Evolutionary conservation across 331 rosid species (phyloP).

Genomic region (Cucumis variabilis): DNA sequence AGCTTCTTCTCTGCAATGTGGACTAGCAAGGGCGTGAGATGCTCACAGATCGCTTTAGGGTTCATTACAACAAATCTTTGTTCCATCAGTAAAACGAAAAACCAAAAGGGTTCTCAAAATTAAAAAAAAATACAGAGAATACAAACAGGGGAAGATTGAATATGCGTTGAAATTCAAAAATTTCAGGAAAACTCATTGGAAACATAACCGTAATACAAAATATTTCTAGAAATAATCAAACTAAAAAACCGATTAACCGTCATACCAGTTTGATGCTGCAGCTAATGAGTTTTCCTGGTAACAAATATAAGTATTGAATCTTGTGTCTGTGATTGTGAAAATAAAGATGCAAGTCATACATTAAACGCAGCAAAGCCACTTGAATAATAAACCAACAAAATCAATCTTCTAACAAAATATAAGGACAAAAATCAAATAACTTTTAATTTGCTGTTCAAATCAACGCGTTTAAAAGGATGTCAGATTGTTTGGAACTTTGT

Average conservation of each 20-base stretch:
- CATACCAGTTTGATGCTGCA: too few relatives aligned
- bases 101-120: neutral
- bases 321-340: neutral
- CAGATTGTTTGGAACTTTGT: neutral
- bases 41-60: slow-evolving; percentile 2
- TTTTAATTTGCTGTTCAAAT: neutral
- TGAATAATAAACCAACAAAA: neutral
- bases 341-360: neutral
- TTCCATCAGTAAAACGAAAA: slow-evolving; percentile 10
- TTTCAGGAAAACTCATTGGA: too few relatives aligned
- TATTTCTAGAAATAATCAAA: too few relatives aligned
- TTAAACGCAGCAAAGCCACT: neutral
- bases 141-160: neutral
- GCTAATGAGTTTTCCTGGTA: too few relatives aligned
- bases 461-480: neutral
- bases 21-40: neutral
- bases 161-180: neutral
- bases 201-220: too few relatives aligned
- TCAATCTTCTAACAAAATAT: neutral
- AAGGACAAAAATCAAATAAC: neutral
- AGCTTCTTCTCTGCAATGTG: slow-evolving; percentile 17
- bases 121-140: neutral
- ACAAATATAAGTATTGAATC: too few relatives aligned
- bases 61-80: neutral
- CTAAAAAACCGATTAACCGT: too few relatives aligned